A percentile compares a stretch with the other conserved stretches of the same genome.
Conservation (phyloP, 352 stramenopile genomes). For the Phytopythium aichiense region DNA sequence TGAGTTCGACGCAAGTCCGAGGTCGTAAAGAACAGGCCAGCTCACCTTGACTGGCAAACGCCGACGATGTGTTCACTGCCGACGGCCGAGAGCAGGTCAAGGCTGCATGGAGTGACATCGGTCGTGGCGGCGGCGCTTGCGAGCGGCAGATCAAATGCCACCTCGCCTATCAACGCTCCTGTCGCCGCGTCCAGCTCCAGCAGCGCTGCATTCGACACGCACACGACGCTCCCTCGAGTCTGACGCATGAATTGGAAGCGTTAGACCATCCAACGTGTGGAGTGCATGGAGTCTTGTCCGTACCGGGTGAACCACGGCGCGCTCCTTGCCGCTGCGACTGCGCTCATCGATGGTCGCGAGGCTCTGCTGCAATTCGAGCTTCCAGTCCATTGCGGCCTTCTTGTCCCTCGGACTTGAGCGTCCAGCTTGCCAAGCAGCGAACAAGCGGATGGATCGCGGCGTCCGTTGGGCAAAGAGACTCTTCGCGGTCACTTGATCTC, state of each 20-base stretch:
- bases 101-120: neutral
- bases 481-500: neutral
- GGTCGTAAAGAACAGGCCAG: neutral
- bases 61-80: constrained; percentile 47
- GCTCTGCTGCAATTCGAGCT: neutral
- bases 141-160: constrained; percentile 57
- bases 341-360: constrained; percentile 6
- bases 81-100: constrained; percentile 50
- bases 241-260: constrained; percentile 3
- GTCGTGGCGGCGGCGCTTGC: constrained; percentile 11
- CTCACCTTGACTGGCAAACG: constrained; percentile 41
- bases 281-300: neutral
- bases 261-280: neutral
- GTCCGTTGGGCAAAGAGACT: constrained; percentile 1
- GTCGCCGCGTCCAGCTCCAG: constrained; percentile 60
- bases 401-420: neutral
- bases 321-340: constrained; percentile 15
- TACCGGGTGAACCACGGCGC: constrained; percentile 28
- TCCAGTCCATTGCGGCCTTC: neutral
- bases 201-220: constrained; percentile 46
- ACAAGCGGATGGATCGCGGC: neutral
- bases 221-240: constrained; percentile 43
- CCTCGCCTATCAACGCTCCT: constrained; percentile 50
- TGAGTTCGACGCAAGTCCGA: neutral
- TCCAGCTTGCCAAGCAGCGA: neutral